Evolutionary conservation across 2,329 filamentous ascomycete genomes (phyloP).

Genomic region (Teratosphaeria pseudoeucalypti): DNA sequence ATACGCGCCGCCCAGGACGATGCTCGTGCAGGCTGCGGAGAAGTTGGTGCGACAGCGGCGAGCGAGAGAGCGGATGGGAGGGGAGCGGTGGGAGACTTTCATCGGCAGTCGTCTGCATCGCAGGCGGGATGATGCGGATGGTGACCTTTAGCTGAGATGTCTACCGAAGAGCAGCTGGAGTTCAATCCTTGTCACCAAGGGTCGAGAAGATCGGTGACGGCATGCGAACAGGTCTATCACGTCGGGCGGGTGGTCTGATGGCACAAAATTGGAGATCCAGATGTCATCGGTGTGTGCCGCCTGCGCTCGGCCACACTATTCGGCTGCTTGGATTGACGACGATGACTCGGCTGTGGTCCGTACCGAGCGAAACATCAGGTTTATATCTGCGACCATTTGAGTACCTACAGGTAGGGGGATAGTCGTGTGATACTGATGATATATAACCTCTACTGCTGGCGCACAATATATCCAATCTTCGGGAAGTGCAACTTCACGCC

Average conservation of each 20-base stretch:
- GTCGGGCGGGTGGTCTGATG: too few species aligned
- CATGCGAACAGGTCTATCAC: too few species aligned
- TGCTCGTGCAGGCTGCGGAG: constrained; percentile 38
- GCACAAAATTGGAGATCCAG: too few species aligned
- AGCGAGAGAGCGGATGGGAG: constrained; percentile 29
- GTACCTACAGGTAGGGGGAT: background rate
- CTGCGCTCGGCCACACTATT: too few species aligned
- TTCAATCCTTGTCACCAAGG: background rate
- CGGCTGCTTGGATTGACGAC: too few species aligned
- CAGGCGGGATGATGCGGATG: background rate
- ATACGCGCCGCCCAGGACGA: constrained; percentile 35
- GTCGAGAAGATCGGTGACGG: too few species aligned
- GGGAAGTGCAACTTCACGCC: constrained; percentile 29
- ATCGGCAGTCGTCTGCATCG: background rate
- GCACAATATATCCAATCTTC: constrained; percentile 27
- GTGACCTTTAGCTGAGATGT: background rate
- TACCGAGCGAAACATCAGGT: too few species aligned
- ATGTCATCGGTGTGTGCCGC: too few species aligned
- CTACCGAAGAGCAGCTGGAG: background rate
- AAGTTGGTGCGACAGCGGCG: constrained; percentile 37
- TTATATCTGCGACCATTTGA: background rate
- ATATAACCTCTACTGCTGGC: constrained; percentile 3
- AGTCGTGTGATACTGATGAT: background rate
- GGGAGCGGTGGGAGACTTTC: constrained; percentile 23
- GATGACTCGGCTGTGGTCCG: too few species aligned